Evolutionary conservation across 2,329 filamentous ascomycete genomes (phyloP).

Genomic region (Calonectria naviculata): DNA sequence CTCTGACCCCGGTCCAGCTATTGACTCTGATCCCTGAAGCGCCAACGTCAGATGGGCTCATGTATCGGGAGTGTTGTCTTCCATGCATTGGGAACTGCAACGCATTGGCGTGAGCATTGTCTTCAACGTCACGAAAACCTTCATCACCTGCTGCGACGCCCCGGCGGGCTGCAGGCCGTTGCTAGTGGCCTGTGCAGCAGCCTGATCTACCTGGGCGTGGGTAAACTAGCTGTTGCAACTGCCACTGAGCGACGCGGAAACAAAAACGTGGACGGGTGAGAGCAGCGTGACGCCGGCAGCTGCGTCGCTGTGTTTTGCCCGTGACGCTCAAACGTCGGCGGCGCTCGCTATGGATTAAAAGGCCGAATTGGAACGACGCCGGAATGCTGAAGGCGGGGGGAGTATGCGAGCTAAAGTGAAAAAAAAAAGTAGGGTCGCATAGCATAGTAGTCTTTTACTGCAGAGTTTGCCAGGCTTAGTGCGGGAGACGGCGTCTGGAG

Average conservation of each 20-base stretch:
- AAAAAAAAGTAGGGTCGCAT: background rate
- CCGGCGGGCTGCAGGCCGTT: conserved; percentile 72
- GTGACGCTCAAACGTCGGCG: conserved; percentile 66
- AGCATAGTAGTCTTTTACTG: background rate
- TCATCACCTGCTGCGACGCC: conserved; percentile 80
- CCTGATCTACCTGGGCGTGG: conserved; percentile 76
- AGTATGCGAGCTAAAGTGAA: background rate
- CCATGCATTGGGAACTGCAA: conserved; percentile 74
- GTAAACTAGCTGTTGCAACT: conserved; percentile 70
- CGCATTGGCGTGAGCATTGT: conserved; percentile 80
- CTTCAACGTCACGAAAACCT: conserved; percentile 82
- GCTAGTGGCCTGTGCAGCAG: conserved; percentile 79
- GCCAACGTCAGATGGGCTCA: conserved; percentile 41
- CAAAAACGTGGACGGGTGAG: conserved; percentile 50
- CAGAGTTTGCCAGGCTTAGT: background rate
- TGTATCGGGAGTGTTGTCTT: conserved; percentile 80
- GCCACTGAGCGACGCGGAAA: conserved; percentile 46
- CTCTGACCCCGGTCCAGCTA: conserved; percentile 67
- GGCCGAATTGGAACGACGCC: conserved; percentile 36
- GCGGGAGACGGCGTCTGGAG: background rate
- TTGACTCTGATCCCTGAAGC: conserved; percentile 72
- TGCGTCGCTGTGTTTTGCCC: conserved; percentile 64
- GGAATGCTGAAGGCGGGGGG: background rate
- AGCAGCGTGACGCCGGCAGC: conserved; percentile 69
- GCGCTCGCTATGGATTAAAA: conserved; percentile 70